Base-by-base conservation (phyloP, 176 grass and related monocot genomes). In the Oryza coarctata region DNA sequence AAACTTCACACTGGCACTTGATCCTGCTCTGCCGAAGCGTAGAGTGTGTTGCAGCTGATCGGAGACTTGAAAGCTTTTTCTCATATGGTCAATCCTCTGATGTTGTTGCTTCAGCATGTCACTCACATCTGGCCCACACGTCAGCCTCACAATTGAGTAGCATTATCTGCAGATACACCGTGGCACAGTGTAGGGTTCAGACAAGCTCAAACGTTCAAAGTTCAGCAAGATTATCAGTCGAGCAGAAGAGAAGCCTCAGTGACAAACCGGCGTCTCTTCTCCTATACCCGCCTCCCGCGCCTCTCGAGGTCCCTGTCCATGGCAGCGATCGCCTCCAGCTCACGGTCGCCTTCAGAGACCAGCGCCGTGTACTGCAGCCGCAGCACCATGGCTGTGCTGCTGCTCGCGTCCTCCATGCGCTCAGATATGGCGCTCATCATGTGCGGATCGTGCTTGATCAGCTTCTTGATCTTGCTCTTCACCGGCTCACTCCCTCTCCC, bases 291-390 rank as follows among this genome's bases (percentile, higher is more conserved):
- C 82, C 9, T 85, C 82, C 38, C 27, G 31, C 77, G 71, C 22
- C 11, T 28, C 71, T 89, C 82, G 0, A 89, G 65, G 26, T 71
- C 82, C 32, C 33, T 89, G 65, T 78, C 63, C 65, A 77, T 0
- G 6, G 55, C 71, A 1, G 63, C 63, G 12, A 80, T 9, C 63
- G 70, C 63, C 20, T 84, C 76, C 76, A 75, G 50, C 76, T 69
- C 38, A 12, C 76, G 76, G 38, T 12, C 49, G 82, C 64, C 63
- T 14, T 38, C 70, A 13, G 62, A 9, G 39, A 84, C 15, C 23
- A 80, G 36, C 68, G 68, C 61, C 35, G 75, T 44, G 10, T 25
- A 27, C 68, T 9, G 61, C 28, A 73, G 18, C 65, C 1, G 18
- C 1, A 27, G 4, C 33, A 12, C 49, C 6, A 50, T 44, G 65